A percentile compares a stretch with the other conserved stretches of the same genome.
Evolutionary conservation across 257 asterid species (phyloP).

Genomic region (Plantago elongata): DNA sequence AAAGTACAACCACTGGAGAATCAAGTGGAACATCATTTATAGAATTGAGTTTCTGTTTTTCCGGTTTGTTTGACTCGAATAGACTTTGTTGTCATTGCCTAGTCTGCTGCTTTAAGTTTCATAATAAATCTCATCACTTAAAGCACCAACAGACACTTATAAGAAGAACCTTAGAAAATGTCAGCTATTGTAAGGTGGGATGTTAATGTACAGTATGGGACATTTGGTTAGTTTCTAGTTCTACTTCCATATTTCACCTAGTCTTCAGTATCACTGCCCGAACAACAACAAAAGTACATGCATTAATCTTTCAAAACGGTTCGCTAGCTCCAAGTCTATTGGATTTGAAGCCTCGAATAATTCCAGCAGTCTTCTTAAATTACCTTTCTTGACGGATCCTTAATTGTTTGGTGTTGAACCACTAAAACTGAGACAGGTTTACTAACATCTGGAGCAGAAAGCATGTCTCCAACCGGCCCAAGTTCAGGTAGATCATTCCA

Average conservation of each 20-base stretch:
- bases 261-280: not conserved
- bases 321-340: not conserved
- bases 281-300: not conserved
- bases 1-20: too few species aligned
- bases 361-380: not conserved
- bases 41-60: too few species aligned
- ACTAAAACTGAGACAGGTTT: conserved; percentile 63
- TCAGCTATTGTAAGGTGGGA: too few species aligned
- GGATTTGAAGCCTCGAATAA: not conserved
- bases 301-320: not conserved
- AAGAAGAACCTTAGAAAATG: too few species aligned
- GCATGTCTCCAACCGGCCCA: conserved; percentile 86
- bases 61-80: too few species aligned
- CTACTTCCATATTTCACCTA: not conserved
- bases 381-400: conserved; percentile 10
- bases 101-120: too few species aligned
- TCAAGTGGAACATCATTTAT: too few species aligned
- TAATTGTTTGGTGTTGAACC: conserved; percentile 66
- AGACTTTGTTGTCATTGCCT: too few species aligned
- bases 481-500: conserved; percentile 84
- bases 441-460: conserved; percentile 56
- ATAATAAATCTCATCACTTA: too few species aligned
- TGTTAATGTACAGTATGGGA: too few species aligned
- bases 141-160: too few species aligned
- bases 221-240: not conserved